Conservation (phyloP, 73 alveolate species). For the Paramecium bursaria region DNA sequence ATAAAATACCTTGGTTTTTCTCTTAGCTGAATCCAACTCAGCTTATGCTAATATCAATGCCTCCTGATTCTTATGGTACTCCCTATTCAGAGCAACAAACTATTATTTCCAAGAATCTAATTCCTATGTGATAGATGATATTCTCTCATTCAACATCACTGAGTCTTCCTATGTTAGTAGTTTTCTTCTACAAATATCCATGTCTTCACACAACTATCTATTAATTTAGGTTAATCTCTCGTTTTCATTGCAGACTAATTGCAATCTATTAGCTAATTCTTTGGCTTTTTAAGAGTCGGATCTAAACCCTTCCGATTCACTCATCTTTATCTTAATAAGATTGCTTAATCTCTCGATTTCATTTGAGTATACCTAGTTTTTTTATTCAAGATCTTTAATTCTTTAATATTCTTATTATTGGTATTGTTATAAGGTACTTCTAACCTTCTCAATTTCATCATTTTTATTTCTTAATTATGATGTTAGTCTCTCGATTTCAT, state of each 20-base stretch:
- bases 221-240: constrained; percentile 14
- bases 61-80: constrained; percentile 47
- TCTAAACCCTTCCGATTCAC: constrained; percentile 30
- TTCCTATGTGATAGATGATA: background rate
- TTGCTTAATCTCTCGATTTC: constrained; percentile 49
- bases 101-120: constrained; percentile 53
- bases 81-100: constrained; percentile 25
- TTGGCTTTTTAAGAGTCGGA: background rate
- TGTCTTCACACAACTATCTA: constrained; percentile 19
- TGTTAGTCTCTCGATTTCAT: constrained; percentile 40
- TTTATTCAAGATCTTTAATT: constrained; percentile 38
- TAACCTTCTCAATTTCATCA: constrained; percentile 40
- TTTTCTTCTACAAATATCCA: constrained; percentile 27
- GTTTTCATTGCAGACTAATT: constrained; percentile 8
- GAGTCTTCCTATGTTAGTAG: constrained; percentile 8
- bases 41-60: constrained; percentile 49
- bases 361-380: constrained; percentile 34
- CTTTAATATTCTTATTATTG: background rate
- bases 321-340: constrained; percentile 16
- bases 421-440: background rate
- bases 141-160: constrained; percentile 9
- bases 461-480: background rate
- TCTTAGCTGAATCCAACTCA: constrained; percentile 43
- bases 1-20: background rate
- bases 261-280: background rate